Base-by-base conservation (phyloP, 345 rosid genomes). In the Garcia nutans region DNA sequence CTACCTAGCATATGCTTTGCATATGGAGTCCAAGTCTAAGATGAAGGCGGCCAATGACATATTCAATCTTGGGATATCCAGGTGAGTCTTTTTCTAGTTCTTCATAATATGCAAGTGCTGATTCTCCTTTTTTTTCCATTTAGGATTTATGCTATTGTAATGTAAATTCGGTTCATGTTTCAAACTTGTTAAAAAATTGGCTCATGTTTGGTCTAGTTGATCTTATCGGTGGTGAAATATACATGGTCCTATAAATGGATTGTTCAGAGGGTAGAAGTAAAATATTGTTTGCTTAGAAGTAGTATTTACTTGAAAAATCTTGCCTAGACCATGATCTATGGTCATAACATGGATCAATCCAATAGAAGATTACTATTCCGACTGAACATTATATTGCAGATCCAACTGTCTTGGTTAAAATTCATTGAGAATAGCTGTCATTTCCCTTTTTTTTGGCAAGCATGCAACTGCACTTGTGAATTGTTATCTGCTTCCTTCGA, bases 11-110 rank as follows among this genome's bases (percentile, higher is more conserved):
- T 84, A 93, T 84, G 98, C 90, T 33, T 82, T 81, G 85, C 91
- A 87, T 54, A 80, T 93, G 94, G 99, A 96, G 77, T 88, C 87
- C 75, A 88, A 87, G 84, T 71, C 84, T 16, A 96, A 93, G 85
- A 84, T 85, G 71, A 96, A 87, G 88, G 84, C 83, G 23, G 92
- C 98, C 0, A 90, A 96, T 79, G 97, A 93, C 68, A 85, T 90
- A 58, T 84, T 96, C 73, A 89, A 77, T 80, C 88, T 86, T 7
- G 97, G 97, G 28, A 81, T 93, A 71, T 83, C 93, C 31, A 90
- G 96, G 98, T 88, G 75, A 79, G 49, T 64, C 66, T 55, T 7
- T 62, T 24, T 73, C 31, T 26, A 6, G 42, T 58, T 75, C 19
- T 54, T 68, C 50, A 8, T 45, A 58, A 0, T 17, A 42, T 20